Evolutionary conservation across 192 early-diverging fungal species (phyloP).

Genomic region (Funneliformis mosseae): DNA sequence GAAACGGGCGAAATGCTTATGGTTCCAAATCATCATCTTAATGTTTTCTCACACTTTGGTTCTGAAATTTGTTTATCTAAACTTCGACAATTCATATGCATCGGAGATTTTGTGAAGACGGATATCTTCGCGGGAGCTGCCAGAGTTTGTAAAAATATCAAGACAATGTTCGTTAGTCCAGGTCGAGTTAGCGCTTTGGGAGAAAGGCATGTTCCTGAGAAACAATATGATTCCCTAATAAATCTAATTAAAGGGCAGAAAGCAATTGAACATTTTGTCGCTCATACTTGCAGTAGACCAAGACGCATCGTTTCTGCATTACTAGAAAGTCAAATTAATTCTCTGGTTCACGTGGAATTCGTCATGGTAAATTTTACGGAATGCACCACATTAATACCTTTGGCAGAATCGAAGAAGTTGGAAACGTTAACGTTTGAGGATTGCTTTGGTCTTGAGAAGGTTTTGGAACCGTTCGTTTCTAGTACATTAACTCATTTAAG

Average conservation of each 20-base stretch:
- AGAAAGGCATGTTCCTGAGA: background rate
- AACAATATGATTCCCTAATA: background rate
- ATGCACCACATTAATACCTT: background rate
- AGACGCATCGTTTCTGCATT: background rate
- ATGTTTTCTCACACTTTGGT: background rate
- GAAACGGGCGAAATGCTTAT: constrained; percentile 5
- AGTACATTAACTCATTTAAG: background rate
- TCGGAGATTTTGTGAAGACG: constrained; percentile 5
- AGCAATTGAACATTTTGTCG: background rate
- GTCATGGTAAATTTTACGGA: background rate
- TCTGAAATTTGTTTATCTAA: background rate
- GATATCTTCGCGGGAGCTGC: background rate
- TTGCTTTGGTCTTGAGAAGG: background rate
- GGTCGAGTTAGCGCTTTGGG: background rate
- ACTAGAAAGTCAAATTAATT: background rate
- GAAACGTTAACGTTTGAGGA: background rate
- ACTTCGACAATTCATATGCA: constrained; percentile 5
- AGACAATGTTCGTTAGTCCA: background rate
- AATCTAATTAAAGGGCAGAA: background rate
- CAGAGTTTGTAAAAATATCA: background rate
- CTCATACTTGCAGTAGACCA: background rate
- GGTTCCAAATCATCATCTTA: constrained; percentile 3
- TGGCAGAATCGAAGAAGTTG: background rate
- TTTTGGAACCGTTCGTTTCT: background rate
- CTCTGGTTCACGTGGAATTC: background rate